phyloP scores from a whole-genome alignment of 2,329 filamentous ascomycete genomes.

The Calonectria fujianensis region DNA sequence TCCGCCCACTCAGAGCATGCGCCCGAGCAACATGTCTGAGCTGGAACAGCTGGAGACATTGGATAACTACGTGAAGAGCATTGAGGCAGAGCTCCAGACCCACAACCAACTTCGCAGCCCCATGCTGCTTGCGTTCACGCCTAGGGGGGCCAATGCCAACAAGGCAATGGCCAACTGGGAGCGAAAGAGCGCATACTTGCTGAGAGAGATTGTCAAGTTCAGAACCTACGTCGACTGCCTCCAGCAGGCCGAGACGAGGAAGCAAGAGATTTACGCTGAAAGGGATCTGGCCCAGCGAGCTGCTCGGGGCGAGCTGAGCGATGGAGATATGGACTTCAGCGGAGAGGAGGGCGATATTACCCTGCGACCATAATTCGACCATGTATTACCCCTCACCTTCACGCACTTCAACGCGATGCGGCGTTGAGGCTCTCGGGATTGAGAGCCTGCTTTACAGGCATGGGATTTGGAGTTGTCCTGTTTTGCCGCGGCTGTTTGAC shows the following conservation, averaged over 20 bases:
- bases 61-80: slow-evolving; percentile 85
- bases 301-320: slow-evolving; percentile 67
- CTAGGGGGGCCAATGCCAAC: slow-evolving; percentile 84
- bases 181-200: slow-evolving; percentile 91
- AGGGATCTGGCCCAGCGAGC: slow-evolving; percentile 71
- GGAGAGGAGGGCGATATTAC: slow-evolving; percentile 61
- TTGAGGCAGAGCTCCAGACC: slow-evolving; percentile 88
- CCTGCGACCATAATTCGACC: slow-evolving; percentile 55
- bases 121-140: slow-evolving; percentile 92
- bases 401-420: slow-evolving; percentile 18
- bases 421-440: slow-evolving; percentile 18
- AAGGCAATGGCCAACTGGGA: slow-evolving; percentile 98
- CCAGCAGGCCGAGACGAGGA: slow-evolving; percentile 80
- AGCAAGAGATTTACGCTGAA: slow-evolving; percentile 82
- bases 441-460: slow-evolving; percentile 41
- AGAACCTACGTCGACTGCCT: slow-evolving; percentile 94
- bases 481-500: slow-evolving; percentile 36
- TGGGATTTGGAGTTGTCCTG: slow-evolving; percentile 43
- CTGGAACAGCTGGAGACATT: slow-evolving; percentile 87
- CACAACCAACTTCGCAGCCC: slow-evolving; percentile 93
- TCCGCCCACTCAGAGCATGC: slow-evolving; percentile 92
- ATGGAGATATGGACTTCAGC: slow-evolving; percentile 62
- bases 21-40: slow-evolving; percentile 86
- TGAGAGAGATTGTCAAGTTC: slow-evolving; percentile 97
- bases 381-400: slow-evolving; percentile 41